Evolutionary conservation across 805 yeast species (phyloP).

Genomic region (Torulaspora delbrueckii): DNA sequence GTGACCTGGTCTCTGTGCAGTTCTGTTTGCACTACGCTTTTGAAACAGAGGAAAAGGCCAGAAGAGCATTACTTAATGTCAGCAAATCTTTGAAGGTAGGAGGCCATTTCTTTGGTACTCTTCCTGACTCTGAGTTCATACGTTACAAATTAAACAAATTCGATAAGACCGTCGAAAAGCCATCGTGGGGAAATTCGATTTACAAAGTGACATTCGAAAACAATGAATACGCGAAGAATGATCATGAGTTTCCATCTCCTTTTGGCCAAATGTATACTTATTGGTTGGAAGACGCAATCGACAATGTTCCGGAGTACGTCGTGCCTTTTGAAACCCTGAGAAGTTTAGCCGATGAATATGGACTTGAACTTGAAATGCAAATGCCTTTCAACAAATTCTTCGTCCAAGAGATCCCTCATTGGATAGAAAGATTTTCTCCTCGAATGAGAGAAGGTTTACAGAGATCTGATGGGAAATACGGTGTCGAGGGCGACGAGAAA

Average conservation of each 20-base stretch:
- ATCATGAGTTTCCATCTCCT: slow-evolving; percentile 67
- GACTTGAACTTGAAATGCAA: slow-evolving; percentile 63
- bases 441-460: slow-evolving; percentile 63
- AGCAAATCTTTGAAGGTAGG: slow-evolving; percentile 71
- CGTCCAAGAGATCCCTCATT: slow-evolving; percentile 68
- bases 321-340: slow-evolving; percentile 90
- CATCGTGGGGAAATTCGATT: slow-evolving; percentile 77
- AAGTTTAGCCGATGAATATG: slow-evolving; percentile 77
- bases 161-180: slow-evolving; percentile 46
- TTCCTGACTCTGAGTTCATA: slow-evolving; percentile 86
- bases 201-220: slow-evolving; percentile 79
- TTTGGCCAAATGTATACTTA: slow-evolving; percentile 82
- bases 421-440: slow-evolving; percentile 54
- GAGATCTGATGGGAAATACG: slow-evolving; percentile 73
- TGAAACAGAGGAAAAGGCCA: slow-evolving; percentile 74
- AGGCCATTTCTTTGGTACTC: slow-evolving; percentile 88
- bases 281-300: slow-evolving; percentile 87
- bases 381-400: slow-evolving; percentile 80
- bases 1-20: slow-evolving; percentile 84
- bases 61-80: slow-evolving; percentile 67
- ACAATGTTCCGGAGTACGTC: slow-evolving; percentile 92
- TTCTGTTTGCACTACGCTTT: slow-evolving; percentile 95
- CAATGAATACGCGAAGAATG: slow-evolving; percentile 56
- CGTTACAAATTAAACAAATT: slow-evolving; percentile 54
- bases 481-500: slow-evolving; percentile 83